These are phyloP conservation scores for Cardamine resedifolia DNA, from an alignment of 345 rosid genomes.

Conservation along the genomic window DNA sequence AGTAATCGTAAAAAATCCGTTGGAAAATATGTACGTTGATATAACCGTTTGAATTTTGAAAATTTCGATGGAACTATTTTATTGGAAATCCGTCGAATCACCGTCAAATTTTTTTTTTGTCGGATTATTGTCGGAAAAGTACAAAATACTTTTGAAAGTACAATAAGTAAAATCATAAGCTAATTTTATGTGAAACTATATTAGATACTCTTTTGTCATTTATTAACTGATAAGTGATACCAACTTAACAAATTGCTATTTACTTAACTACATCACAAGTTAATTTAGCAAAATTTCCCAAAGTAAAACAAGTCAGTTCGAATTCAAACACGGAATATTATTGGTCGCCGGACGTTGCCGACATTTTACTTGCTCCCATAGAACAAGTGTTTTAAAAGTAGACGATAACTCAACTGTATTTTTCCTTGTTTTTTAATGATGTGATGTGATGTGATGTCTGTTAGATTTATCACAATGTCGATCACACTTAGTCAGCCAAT, in stretches of 20 bases:
- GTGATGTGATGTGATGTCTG: constrained; percentile 7
- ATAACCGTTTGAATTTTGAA: too few relatives aligned
- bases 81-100: too few relatives aligned
- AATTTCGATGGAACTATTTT: too few relatives aligned
- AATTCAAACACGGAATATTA: not conserved
- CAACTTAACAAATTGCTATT: not conserved
- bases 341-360: constrained; percentile 18
- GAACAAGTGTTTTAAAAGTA: constrained; percentile 12
- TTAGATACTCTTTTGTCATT: not conserved
- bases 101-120: too few relatives aligned
- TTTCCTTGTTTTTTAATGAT: not conserved
- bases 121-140: too few relatives aligned
- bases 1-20: too few relatives aligned
- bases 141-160: too few relatives aligned
- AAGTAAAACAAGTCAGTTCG: not conserved
- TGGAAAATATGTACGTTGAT: too few relatives aligned
- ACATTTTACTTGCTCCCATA: constrained; percentile 2
- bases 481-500: constrained; percentile 15
- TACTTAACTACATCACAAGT: not conserved
- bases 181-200: not conserved
- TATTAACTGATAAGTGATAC: not conserved
- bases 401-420: not conserved
- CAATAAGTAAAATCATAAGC: too few relatives aligned
- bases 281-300: not conserved
- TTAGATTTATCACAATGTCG: not conserved